These are phyloP conservation scores for Curvularia spicifera DNA, from an alignment of 2,329 filamentous ascomycete genomes.

Conservation along the genomic window DNA sequence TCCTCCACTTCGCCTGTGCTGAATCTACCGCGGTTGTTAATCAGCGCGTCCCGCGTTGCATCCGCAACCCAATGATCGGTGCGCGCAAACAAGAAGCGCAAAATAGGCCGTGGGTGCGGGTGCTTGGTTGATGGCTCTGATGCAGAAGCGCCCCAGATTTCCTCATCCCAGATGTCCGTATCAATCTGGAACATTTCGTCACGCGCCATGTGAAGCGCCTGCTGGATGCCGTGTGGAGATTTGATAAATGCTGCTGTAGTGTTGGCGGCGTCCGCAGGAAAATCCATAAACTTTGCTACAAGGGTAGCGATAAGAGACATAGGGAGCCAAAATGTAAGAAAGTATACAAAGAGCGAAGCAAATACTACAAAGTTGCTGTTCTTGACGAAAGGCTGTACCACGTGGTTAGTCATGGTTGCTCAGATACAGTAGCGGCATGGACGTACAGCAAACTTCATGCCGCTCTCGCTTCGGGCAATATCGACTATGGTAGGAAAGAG, in stretches of 20 bases:
- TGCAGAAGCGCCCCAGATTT: slow-evolving; percentile 62
- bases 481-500: slow-evolving; percentile 58
- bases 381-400: slow-evolving; percentile 33
- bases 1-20: slow-evolving; percentile 23
- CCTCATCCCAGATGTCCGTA: slow-evolving; percentile 63
- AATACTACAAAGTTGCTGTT: slow-evolving; percentile 35
- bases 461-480: slow-evolving; percentile 53
- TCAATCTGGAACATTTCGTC: slow-evolving; percentile 65
- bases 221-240: slow-evolving; percentile 57
- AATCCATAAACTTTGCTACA: slow-evolving; percentile 53
- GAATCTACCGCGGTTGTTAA: slow-evolving; percentile 40
- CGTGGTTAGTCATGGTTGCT: slow-evolving; percentile 11
- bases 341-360: slow-evolving; percentile 48
- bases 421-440: neutral
- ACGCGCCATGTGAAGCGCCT: slow-evolving; percentile 65
- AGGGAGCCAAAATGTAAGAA: slow-evolving; percentile 55
- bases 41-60: slow-evolving; percentile 62
- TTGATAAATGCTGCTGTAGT: slow-evolving; percentile 60
- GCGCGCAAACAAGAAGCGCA: slow-evolving; percentile 66
- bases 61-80: slow-evolving; percentile 69
- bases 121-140: slow-evolving; percentile 24
- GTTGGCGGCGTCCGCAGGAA: slow-evolving; percentile 53
- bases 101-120: slow-evolving; percentile 49
- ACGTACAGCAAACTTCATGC: slow-evolving; percentile 51
- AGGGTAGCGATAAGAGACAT: slow-evolving; percentile 49